These are phyloP conservation scores for Rhodotorula kratochvilovae DNA, from an alignment of 768 basidiomycete species.

Conservation along the genomic window DNA sequence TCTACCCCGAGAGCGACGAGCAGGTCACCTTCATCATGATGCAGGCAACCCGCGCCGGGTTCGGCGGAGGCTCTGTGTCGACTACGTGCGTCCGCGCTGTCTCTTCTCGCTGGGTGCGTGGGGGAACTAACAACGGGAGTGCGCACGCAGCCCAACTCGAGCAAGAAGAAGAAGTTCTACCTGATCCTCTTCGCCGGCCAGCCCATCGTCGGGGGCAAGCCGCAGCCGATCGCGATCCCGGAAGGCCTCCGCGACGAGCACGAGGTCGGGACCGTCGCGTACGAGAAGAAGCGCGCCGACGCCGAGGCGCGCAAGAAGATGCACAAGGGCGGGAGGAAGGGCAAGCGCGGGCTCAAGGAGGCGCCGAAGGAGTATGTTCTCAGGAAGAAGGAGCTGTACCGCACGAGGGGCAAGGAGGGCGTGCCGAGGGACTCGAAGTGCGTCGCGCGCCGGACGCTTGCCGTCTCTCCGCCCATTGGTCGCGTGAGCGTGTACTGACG, in stretches of 20 bases:
- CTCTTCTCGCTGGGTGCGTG: no score
- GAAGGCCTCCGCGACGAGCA: slow-evolving; percentile 46
- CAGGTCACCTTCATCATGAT: slow-evolving; percentile 93
- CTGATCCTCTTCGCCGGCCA: slow-evolving; percentile 81
- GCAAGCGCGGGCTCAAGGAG: slow-evolving; percentile 51
- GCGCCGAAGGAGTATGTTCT: slow-evolving; percentile 81
- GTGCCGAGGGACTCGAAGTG: slow-evolving; percentile 57
- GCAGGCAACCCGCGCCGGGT: slow-evolving; percentile 87
- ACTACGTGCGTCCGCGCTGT: slow-evolving; percentile 55
- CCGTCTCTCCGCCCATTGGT: no score
- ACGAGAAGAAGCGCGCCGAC: slow-evolving; percentile 72
- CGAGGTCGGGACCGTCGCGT: slow-evolving; percentile 53
- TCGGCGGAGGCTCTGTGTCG: slow-evolving; percentile 95
- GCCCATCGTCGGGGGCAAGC: slow-evolving; percentile 26
- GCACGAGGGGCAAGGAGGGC: slow-evolving; percentile 74
- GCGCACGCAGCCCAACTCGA: slow-evolving; percentile 25
- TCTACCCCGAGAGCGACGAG: slow-evolving; percentile 95
- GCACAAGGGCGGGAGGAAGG: not conserved
- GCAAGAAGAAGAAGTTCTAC: slow-evolving; percentile 71
- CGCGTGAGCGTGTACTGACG: no score
- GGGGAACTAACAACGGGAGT: not conserved
- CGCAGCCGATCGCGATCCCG: slow-evolving; percentile 28
- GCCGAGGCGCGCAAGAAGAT: slow-evolving; percentile 15
- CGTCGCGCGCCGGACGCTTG: slow-evolving; percentile 18
- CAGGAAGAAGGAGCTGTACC: slow-evolving; percentile 93